Evolutionary conservation across 306 rosid species (phyloP).

Genomic region (Vigna nakashimae): DNA sequence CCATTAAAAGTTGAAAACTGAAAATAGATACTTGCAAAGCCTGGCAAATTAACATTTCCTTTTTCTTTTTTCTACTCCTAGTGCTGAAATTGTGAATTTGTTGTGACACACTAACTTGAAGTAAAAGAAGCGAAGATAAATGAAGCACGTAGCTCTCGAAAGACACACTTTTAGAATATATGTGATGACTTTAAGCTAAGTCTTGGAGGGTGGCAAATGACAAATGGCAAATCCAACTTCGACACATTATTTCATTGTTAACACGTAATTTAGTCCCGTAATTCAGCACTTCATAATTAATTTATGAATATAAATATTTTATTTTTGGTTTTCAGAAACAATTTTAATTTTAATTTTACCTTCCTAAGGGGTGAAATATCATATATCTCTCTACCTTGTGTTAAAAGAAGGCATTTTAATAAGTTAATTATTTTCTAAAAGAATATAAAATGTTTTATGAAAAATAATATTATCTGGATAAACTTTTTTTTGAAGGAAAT

Average conservation of each 20-base stretch:
- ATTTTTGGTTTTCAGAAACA: too few relatives aligned
- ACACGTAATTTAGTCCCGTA: neutral
- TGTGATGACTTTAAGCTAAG: neutral
- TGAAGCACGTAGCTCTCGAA: neutral
- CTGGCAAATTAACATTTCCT: neutral
- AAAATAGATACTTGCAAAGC: slow-evolving; percentile 13
- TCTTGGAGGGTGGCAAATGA: neutral
- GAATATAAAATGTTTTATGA: too few relatives aligned
- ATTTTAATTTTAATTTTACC: too few relatives aligned
- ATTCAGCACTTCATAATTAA: neutral
- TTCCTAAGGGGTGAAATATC: too few relatives aligned
- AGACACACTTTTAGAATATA: neutral
- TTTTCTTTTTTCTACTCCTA: neutral
- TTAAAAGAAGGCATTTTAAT: too few relatives aligned
- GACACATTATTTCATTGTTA: neutral
- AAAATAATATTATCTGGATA: too few relatives aligned
- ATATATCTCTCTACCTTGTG: too few relatives aligned
- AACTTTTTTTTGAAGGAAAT: too few relatives aligned
- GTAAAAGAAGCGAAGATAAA: neutral
- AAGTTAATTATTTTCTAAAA: too few relatives aligned
- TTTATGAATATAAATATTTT: neutral
- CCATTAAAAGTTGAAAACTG: slow-evolving; percentile 31
- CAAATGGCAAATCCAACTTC: neutral
- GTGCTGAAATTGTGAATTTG: slow-evolving; percentile 21
- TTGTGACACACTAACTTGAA: neutral